A percentile compares a stretch with the other conserved stretches of the same genome.
Conservation (phyloP, 345 rosid genomes). For the Capsella bursapastoris region DNA sequence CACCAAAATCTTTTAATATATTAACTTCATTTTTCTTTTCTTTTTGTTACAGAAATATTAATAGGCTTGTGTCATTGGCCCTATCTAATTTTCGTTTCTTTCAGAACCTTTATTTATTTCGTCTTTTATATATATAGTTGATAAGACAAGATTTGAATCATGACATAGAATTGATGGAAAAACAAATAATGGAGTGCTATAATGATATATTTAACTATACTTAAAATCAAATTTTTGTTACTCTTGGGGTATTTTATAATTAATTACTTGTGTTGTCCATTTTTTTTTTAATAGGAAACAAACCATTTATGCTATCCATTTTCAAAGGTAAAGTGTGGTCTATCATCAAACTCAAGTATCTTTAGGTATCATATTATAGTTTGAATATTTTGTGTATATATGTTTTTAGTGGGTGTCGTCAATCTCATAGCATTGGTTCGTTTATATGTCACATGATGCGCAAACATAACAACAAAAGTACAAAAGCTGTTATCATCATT, state of each 20-base stretch:
- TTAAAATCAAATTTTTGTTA: too few relatives aligned
- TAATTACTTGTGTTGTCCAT: not conserved
- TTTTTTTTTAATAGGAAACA: not conserved
- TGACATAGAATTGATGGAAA: not conserved
- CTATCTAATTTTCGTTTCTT: not conserved
- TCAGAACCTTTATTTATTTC: not conserved
- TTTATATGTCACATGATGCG: slow-evolving; percentile 38
- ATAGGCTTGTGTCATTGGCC: slow-evolving; percentile 17
- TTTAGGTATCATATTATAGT: slow-evolving; percentile 1
- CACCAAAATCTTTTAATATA: slow-evolving; percentile 1
- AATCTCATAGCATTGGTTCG: slow-evolving; percentile 34
- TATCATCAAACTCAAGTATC: slow-evolving; percentile 10
- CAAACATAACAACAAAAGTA: slow-evolving; percentile 21
- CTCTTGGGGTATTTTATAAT: not conserved
- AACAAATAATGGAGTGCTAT: too few relatives aligned
- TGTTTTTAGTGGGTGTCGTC: slow-evolving; percentile 32
- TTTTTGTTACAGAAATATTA: slow-evolving; percentile 15
- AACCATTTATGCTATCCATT: slow-evolving; percentile 17
- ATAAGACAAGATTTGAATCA: not conserved
- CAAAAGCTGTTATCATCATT: slow-evolving; percentile 31
- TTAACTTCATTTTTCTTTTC: not conserved
- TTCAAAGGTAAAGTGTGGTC: slow-evolving; percentile 34
- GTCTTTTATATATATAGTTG: not conserved
- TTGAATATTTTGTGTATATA: slow-evolving; percentile 2
- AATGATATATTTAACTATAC: too few relatives aligned